These are phyloP conservation scores for Aspergillus aculeatus DNA, from an alignment of 2,329 filamentous ascomycete species.

Conservation along the genomic window DNA sequence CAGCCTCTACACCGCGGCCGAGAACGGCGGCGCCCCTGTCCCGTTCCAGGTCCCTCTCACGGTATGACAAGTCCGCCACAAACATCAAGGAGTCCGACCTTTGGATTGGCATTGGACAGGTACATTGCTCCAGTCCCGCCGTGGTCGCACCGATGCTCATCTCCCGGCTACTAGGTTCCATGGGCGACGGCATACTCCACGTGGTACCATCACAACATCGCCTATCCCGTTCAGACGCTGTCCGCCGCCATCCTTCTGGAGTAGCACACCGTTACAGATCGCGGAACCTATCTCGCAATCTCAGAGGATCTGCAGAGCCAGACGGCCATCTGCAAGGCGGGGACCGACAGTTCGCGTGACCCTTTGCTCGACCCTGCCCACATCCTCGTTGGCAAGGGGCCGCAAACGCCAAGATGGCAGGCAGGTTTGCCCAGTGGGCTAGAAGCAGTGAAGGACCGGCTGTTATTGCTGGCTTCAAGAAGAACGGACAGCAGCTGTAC, in stretches of 20 bases:
- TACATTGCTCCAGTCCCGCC: background rate
- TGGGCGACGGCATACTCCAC: slow-evolving; percentile 47
- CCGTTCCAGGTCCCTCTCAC: slow-evolving; percentile 44
- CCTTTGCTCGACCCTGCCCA: slow-evolving; percentile 47
- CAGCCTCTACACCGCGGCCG: slow-evolving; percentile 35
- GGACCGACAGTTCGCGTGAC: slow-evolving; percentile 39
- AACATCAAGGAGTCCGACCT: slow-evolving; percentile 51
- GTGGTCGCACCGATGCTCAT: no score
- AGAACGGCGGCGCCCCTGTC: slow-evolving; percentile 30
- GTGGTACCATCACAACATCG: slow-evolving; percentile 51
- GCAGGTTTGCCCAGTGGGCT: slow-evolving; percentile 43
- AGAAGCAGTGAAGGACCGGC: slow-evolving; percentile 35
- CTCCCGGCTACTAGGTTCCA: slow-evolving; percentile 32
- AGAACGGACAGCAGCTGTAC: slow-evolving; percentile 41
- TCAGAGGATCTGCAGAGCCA: slow-evolving; percentile 31
- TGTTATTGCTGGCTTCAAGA: slow-evolving; percentile 40
- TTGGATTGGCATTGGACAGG: slow-evolving; percentile 49
- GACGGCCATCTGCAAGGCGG: slow-evolving; percentile 30
- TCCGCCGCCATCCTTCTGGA: slow-evolving; percentile 40
- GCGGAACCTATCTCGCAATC: slow-evolving; percentile 47
- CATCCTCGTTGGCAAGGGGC: slow-evolving; percentile 39
- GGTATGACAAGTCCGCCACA: slow-evolving; percentile 52
- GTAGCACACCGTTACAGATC: slow-evolving; percentile 52
- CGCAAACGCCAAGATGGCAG: slow-evolving; percentile 34
- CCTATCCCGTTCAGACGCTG: slow-evolving; percentile 49